phyloP scores from a whole-genome alignment of 768 basidiomycete genomes.

The Tulasnella sp. region DNA sequence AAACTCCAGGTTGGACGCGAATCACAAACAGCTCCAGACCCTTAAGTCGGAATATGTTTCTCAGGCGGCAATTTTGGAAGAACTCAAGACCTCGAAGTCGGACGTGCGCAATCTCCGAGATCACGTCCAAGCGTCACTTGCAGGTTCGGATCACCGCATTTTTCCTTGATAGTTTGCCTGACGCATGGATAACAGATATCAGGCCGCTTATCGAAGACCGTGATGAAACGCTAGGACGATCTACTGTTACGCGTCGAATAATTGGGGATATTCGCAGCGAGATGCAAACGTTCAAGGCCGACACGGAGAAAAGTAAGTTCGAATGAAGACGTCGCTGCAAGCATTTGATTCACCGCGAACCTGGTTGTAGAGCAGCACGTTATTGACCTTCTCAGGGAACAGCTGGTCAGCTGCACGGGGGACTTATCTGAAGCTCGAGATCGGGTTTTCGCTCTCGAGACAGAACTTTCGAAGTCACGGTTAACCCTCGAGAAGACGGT shows the following conservation, averaged over 20 bases:
- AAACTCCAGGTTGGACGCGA: not conserved
- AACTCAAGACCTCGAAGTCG: not conserved
- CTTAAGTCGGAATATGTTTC: not conserved
- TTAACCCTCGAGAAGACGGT: not conserved
- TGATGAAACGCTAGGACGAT: not conserved
- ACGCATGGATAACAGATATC: not conserved
- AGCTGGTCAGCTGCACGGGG: not conserved
- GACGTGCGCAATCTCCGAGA: not conserved
- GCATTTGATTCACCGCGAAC: not conserved
- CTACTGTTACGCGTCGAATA: not conserved
- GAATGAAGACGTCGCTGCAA: not conserved
- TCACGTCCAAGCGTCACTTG: not conserved
- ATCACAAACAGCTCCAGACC: not conserved
- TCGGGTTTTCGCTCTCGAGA: constrained; percentile 1
- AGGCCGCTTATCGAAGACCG: not conserved
- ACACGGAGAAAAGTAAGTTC: constrained; percentile 8
- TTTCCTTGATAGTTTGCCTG: not conserved
- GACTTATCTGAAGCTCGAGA: constrained; percentile 14
- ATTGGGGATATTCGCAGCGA: constrained; percentile 8
- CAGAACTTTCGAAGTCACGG: not conserved
- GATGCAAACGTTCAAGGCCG: not conserved
- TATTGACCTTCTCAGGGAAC: constrained; percentile 8
- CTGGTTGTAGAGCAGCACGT: not conserved
- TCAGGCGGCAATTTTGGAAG: not conserved
- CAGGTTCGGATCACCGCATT: not conserved